Percentiles rank a stretch among this genome's conserved stretches.
phyloP scores from a whole-genome alignment of 495 filamentous ascomycete species.

The Extremus antarcticus region DNA sequence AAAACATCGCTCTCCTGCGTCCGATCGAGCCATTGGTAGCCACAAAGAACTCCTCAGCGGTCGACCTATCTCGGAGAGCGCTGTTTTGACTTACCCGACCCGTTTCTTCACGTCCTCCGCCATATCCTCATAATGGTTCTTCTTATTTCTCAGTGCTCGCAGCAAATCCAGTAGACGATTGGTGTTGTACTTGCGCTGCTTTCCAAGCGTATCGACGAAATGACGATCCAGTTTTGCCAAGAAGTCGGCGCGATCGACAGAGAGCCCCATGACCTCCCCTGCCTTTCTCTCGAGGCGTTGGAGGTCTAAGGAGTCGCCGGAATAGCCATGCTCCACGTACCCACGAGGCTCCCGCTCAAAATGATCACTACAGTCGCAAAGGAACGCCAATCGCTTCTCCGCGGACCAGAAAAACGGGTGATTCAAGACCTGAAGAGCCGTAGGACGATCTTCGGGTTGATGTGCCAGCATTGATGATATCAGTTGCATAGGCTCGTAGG shows the following conservation, averaged over 20 bases:
- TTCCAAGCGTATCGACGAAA: constrained; percentile 78
- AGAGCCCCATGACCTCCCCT: constrained; percentile 40
- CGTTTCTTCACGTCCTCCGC: constrained; percentile 29
- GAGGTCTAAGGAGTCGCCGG: constrained; percentile 45
- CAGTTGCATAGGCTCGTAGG: constrained; percentile 75
- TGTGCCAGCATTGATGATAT: constrained; percentile 72
- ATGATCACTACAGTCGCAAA: constrained; percentile 88
- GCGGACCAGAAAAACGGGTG: constrained; percentile 95
- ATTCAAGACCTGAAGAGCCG: constrained; percentile 60
- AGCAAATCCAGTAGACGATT: constrained; percentile 72
- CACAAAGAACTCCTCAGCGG: too few species aligned
- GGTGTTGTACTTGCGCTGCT: constrained; percentile 91
- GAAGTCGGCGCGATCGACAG: constrained; percentile 51
- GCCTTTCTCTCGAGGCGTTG: constrained; percentile 50
- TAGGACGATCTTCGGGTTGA: constrained; percentile 57
- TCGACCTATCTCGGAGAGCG: too few species aligned
- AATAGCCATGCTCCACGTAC: constrained; percentile 38
- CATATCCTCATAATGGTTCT: constrained; percentile 38
- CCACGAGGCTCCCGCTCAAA: constrained; percentile 86
- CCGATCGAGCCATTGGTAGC: too few species aligned
- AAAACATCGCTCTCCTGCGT: too few species aligned
- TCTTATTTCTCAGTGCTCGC: constrained; percentile 86
- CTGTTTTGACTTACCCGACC: too few species aligned
- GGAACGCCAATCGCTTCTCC: constrained; percentile 77
- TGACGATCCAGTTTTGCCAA: constrained; percentile 60